These are phyloP conservation scores for Nemania abortiva DNA, from an alignment of 2,329 filamentous ascomycete genomes.

Conservation along the genomic window DNA sequence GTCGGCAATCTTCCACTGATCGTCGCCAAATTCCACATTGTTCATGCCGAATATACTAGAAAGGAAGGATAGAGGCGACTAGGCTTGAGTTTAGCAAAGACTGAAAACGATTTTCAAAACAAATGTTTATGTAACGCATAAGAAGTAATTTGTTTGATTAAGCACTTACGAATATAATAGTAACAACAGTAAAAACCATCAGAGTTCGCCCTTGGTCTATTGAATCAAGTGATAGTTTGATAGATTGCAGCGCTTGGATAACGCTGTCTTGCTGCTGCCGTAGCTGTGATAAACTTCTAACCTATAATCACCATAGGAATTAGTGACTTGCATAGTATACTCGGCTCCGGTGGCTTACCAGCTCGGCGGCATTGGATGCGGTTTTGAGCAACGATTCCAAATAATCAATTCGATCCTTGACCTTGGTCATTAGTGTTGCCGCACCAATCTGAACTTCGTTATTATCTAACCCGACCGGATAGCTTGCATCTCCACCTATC, in stretches of 20 bases:
- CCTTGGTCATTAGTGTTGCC: slow-evolving; percentile 7
- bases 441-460: background rate
- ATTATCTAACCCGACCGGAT: no score
- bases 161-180: slow-evolving; percentile 52
- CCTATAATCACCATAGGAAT: slow-evolving; percentile 11
- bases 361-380: background rate
- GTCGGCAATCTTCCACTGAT: slow-evolving; percentile 23
- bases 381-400: slow-evolving; percentile 26
- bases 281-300: slow-evolving; percentile 49
- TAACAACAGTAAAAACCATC: slow-evolving; percentile 53
- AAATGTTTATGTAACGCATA: no score
- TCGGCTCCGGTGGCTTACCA: background rate
- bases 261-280: slow-evolving; percentile 54
- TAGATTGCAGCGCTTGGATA: slow-evolving; percentile 51
- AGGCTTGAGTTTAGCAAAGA: background rate
- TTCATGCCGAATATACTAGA: slow-evolving; percentile 57
- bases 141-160: no score
- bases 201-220: slow-evolving; percentile 51
- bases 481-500: background rate
- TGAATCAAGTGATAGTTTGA: slow-evolving; percentile 49
- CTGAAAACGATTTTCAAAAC: background rate
- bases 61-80: slow-evolving; percentile 56
- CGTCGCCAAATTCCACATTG: slow-evolving; percentile 39
- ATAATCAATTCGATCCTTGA: slow-evolving; percentile 25
- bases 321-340: background rate